Percentiles rank a stretch among this genome's conserved stretches.
These are phyloP conservation scores for Wickerhamomyces queroliae DNA, from an alignment of 805 yeast species.

Conservation along the genomic window DNA sequence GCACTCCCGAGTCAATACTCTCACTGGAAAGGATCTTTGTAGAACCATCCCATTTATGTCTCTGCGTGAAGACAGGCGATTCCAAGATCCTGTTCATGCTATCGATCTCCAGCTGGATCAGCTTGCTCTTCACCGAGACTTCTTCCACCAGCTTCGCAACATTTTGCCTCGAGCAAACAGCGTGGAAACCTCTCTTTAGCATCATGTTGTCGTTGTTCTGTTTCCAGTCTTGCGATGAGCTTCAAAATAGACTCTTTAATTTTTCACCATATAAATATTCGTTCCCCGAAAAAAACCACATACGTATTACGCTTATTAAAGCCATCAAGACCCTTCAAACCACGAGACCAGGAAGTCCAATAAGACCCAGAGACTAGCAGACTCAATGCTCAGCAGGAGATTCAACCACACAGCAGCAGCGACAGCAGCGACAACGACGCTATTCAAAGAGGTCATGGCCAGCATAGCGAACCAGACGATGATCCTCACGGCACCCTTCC, in stretches of 20 bases:
- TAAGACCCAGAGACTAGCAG: constrained; percentile 3
- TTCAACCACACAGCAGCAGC: constrained; percentile 6
- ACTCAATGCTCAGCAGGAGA: constrained; percentile 9
- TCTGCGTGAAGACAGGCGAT: background rate
- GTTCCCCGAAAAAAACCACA: too few relatives aligned
- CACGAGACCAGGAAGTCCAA: background rate
- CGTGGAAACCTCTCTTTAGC: too few relatives aligned
- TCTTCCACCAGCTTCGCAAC: background rate
- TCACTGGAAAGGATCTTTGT: background rate
- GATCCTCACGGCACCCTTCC: constrained; percentile 47
- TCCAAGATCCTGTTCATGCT: background rate
- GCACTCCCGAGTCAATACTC: background rate
- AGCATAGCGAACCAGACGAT: constrained; percentile 47
- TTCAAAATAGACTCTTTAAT: too few relatives aligned
- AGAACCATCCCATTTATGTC: constrained; percentile 9
- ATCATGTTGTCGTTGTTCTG: too few relatives aligned
- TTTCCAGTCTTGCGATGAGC: too few relatives aligned
- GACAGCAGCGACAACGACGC: constrained; percentile 8
- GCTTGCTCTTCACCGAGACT: too few relatives aligned
- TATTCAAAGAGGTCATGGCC: constrained; percentile 36
- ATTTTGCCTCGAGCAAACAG: background rate
- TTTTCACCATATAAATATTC: too few relatives aligned
- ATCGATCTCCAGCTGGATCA: too few relatives aligned
- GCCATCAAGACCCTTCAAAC: too few relatives aligned
- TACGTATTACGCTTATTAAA: too few relatives aligned